A percentile compares a stretch with the other conserved stretches of the same genome.
phyloP scores from a whole-genome alignment of 768 basidiomycete species.

The Arthromyces matolae region DNA sequence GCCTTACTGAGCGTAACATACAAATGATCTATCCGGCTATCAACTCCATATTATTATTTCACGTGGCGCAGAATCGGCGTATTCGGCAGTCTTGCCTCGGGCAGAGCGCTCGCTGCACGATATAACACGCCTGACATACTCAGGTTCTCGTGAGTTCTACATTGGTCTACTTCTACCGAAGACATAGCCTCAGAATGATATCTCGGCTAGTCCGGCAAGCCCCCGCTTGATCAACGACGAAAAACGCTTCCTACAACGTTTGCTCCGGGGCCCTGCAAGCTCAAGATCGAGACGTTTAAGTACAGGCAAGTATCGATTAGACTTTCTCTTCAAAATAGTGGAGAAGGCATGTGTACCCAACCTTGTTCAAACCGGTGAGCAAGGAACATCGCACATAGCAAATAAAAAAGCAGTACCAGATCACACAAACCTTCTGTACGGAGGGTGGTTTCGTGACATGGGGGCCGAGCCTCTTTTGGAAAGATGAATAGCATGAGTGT shows the following conservation, averaged over 20 bases:
- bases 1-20: too few relatives aligned
- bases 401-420: constrained; percentile 47
- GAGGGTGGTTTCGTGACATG: constrained; percentile 32
- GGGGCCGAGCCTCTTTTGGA: constrained; percentile 42
- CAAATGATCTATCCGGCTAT: not conserved
- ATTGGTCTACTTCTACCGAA: not conserved
- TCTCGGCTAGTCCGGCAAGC: constrained; percentile 23
- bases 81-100: too few relatives aligned
- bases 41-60: constrained; percentile 1
- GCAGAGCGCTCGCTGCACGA: too few relatives aligned
- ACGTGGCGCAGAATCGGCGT: too few relatives aligned
- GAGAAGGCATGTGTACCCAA: constrained; percentile 80
- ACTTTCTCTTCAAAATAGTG: constrained; percentile 53
- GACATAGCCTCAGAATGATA: constrained; percentile 13
- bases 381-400: not conserved
- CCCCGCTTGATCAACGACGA: constrained; percentile 45
- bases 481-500: constrained; percentile 48
- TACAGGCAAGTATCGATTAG: constrained; percentile 43
- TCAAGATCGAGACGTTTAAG: constrained; percentile 49
- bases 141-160: not conserved
- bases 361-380: constrained; percentile 40
- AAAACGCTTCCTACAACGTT: constrained; percentile 42
- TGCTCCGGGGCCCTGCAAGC: constrained; percentile 43
- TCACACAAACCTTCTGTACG: constrained; percentile 48
- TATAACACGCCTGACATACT: too few relatives aligned